Evolutionary conservation across 306 rosid species (phyloP).

Genomic region (Argentina anserina): DNA sequence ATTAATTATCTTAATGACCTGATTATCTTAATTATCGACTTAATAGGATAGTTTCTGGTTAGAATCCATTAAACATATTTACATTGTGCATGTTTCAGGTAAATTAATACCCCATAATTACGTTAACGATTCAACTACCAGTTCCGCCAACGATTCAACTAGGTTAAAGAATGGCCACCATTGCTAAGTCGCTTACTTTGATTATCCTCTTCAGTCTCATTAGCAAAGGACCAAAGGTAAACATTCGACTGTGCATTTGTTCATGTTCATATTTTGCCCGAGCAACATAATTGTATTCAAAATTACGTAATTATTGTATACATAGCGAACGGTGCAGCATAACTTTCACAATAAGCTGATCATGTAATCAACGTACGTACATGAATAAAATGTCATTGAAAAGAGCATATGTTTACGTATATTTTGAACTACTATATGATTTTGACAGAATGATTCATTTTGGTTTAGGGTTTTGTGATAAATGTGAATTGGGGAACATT

Average conservation of each 20-base stretch:
- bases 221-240: conserved; percentile 2
- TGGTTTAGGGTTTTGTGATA: not conserved
- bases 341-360: not conserved
- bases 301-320: too few relatives aligned
- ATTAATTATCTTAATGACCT: not conserved
- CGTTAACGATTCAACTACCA: not conserved
- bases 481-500: not conserved
- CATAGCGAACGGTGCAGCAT: too few relatives aligned
- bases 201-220: conserved; percentile 2
- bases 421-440: not conserved
- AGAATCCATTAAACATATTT: not conserved
- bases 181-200: not conserved
- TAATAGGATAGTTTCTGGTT: not conserved
- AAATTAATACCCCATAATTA: not conserved
- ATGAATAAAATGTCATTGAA: too few relatives aligned
- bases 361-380: not conserved
- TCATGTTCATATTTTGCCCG: not conserved
- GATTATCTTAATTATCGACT: not conserved
- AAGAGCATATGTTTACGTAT: not conserved
- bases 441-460: not conserved
- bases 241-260: not conserved
- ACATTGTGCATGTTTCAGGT: not conserved
- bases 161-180: not conserved
- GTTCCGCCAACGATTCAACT: too few relatives aligned
- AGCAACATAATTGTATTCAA: too few relatives aligned